Evolutionary conservation across 305 asterid genomes (phyloP), one percentile per base, ranked within the genome.

Genomic region (Solanum hybrid): DNA sequence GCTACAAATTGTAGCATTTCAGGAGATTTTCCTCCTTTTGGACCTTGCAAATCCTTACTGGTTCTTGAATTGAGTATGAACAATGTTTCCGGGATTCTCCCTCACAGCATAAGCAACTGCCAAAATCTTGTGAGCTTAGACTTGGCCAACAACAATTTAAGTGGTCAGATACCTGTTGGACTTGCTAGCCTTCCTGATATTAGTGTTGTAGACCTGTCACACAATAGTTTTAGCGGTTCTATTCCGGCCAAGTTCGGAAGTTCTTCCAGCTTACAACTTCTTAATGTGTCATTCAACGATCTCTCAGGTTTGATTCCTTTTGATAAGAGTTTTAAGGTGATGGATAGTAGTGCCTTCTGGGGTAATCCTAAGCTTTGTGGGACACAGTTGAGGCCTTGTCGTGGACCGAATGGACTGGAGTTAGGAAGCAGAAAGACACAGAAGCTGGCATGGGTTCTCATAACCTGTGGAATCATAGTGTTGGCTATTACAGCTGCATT

Each of bases 311-410:
- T 93, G 17, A 95, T 97, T 75, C 99, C 99, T 90, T 89, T 87
- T 14, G 94, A 91, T 60, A 88, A 87, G 90, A 80, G 60, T 56
- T 95, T 96, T 87, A 89, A 76, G 84, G 76, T 4, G 46, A 96
- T 97, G 98, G 97, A 94, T 76, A 87, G 87, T 73, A 94, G 95
- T 87, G 94, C 97, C 17, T 97, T 97, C 90, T 17, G 89, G 51
- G 99, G 99, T 29, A 97, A 97, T 88, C 94, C 98, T 6, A 92
- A 92, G 91, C 96, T 97, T 35, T 97, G 99, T 93, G 99, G 99
- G 2, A 91, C 89, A 11, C 98, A 96, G 7, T 79, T 95, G 89
- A 91, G 94, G 73, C 91, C 92, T 14, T 96, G 99, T 72, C 90
- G 77, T 79, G 96, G 92, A 56, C 93, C 98, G 0, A 92, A 90